These are phyloP conservation scores for Diplogelasinospora grovesii DNA, from an alignment of 495 filamentous ascomycete species.

Conservation along the genomic window DNA sequence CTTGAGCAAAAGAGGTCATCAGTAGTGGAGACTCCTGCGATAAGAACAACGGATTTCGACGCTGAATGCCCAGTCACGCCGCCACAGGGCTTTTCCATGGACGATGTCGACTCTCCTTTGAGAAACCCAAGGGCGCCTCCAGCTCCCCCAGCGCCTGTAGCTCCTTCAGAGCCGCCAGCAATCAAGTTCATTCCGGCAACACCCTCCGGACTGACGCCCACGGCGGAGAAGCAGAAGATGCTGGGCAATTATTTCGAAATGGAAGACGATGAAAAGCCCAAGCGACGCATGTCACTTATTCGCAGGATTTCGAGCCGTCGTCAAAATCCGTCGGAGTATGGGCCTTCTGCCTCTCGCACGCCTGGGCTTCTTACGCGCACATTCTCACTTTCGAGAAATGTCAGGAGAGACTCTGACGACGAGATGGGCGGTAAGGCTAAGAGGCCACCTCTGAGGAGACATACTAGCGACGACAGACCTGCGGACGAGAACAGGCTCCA, in stretches of 20 bases:
- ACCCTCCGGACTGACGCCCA: slow-evolving; percentile 48
- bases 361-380: slow-evolving; percentile 34
- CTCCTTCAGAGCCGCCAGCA: slow-evolving; percentile 51
- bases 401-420: slow-evolving; percentile 7
- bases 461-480: slow-evolving; percentile 35
- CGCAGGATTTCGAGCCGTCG: slow-evolving; percentile 53
- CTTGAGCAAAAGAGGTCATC: slow-evolving; percentile 11
- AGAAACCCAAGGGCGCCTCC: slow-evolving; percentile 70
- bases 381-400: slow-evolving; percentile 33
- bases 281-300: slow-evolving; percentile 47
- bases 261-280: slow-evolving; percentile 28
- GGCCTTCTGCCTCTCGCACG: slow-evolving; percentile 36
- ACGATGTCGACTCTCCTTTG: slow-evolving; percentile 59
- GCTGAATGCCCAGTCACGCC: slow-evolving; percentile 37
- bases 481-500: slow-evolving; percentile 55
- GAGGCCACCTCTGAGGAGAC: slow-evolving; percentile 26
- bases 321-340: slow-evolving; percentile 49
- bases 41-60: slow-evolving; percentile 33
- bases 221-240: slow-evolving; percentile 48
- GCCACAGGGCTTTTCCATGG: slow-evolving; percentile 41
- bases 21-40: slow-evolving; percentile 18
- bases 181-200: slow-evolving; percentile 72
- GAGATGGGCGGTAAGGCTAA: slow-evolving; percentile 30
- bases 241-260: slow-evolving; percentile 43
- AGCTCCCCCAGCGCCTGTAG: slow-evolving; percentile 45